phyloP scores from a whole-genome alignment of 2,329 filamentous ascomycete genomes.

The Scedosporium minutisporum region DNA sequence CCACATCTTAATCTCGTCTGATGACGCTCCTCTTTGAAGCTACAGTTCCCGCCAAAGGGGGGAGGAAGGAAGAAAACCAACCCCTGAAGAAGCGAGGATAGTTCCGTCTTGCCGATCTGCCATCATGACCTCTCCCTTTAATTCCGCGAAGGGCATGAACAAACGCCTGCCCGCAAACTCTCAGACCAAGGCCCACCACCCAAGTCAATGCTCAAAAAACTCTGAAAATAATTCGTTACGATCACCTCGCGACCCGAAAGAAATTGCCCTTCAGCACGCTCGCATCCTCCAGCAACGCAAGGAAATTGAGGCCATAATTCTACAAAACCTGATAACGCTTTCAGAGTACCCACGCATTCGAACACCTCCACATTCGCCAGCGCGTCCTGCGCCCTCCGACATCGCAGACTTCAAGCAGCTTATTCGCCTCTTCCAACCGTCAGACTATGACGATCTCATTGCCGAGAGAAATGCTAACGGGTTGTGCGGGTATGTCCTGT shows the following conservation, averaged over 20 bases:
- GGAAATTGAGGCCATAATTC: constrained; percentile 63
- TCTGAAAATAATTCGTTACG: not conserved
- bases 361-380: constrained; percentile 26
- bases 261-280: constrained; percentile 74
- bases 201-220: not conserved
- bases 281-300: constrained; percentile 74
- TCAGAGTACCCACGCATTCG: constrained; percentile 44
- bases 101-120: not conserved
- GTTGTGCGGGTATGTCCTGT: constrained; percentile 77
- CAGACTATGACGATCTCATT: constrained; percentile 82
- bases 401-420: constrained; percentile 53
- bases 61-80: too few relatives aligned
- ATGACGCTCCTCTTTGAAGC: too few relatives aligned
- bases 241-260: constrained; percentile 29
- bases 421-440: constrained; percentile 68
- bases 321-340: constrained; percentile 62
- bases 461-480: constrained; percentile 79
- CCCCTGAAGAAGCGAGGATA: not conserved
- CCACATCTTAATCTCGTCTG: too few relatives aligned
- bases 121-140: not conserved
- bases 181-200: not conserved
- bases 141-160: not conserved
- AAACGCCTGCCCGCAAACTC: not conserved
- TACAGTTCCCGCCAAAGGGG: too few relatives aligned
- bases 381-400: constrained; percentile 48